These are phyloP conservation scores for Mycena capillaripes DNA, from an alignment of 768 basidiomycete genomes.

Conservation along the genomic window DNA sequence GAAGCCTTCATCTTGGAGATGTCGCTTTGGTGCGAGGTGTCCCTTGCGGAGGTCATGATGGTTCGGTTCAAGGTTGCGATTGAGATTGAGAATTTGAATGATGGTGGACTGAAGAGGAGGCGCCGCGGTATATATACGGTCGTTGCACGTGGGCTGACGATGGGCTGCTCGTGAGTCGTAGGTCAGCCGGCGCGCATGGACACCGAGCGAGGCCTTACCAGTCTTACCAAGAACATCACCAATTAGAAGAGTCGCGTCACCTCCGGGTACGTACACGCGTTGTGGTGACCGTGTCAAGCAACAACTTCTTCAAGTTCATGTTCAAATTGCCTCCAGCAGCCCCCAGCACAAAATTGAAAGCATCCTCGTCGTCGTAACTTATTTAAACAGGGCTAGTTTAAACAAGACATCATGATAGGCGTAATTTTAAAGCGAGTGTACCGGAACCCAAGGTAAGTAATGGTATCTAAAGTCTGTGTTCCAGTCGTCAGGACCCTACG, in stretches of 20 bases:
- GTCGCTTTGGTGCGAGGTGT: conserved; percentile 47
- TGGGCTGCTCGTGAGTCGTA: too few relatives aligned
- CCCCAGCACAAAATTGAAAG: too few relatives aligned
- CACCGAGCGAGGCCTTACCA: conserved; percentile 10
- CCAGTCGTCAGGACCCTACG: too few relatives aligned
- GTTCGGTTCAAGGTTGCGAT: neutral
- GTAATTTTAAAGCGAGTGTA: neutral
- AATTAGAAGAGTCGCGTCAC: neutral
- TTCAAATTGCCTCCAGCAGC: too few relatives aligned
- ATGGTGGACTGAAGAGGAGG: neutral
- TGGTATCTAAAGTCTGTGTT: too few relatives aligned
- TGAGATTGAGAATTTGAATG: neutral
- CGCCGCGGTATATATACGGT: neutral
- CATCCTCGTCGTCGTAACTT: neutral
- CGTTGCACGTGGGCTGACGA: conserved; percentile 8
- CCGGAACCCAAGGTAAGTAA: neutral
- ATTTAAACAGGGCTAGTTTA: neutral
- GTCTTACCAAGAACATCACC: conserved; percentile 11
- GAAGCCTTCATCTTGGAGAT: conserved; percentile 59
- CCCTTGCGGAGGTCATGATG: conserved; percentile 15
- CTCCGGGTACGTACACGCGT: neutral
- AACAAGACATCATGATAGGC: neutral
- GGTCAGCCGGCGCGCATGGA: conserved; percentile 8
- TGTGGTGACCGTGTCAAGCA: neutral
- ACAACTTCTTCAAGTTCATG: neutral